Conservation (phyloP, 108 stramenopile species). For the Aurantiochytrium sp. region DNA sequence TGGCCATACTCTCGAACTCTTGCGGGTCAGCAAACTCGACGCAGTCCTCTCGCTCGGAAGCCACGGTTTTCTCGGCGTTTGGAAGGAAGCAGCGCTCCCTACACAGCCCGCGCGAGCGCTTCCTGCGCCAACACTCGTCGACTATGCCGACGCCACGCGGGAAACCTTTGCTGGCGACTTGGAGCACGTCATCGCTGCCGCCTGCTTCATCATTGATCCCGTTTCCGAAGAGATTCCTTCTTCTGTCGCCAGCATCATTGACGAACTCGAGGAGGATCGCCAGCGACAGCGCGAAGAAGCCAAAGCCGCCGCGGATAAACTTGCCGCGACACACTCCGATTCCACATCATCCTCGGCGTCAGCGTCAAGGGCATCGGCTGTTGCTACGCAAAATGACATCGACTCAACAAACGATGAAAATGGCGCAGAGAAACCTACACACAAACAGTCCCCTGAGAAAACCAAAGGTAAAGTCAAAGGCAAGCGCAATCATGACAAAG, state of each 20-base stretch:
- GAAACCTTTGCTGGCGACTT: not conserved
- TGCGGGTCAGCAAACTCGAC: not conserved
- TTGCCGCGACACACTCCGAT: not conserved
- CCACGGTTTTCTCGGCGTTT: conserved; percentile 1
- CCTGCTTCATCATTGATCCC: not conserved
- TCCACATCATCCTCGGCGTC: too few species aligned
- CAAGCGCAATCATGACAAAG: not conserved
- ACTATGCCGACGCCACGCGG: not conserved
- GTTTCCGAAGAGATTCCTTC: not conserved
- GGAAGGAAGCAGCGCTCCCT: not conserved
- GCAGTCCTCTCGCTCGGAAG: not conserved
- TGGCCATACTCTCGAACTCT: not conserved
- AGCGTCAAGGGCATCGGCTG: too few species aligned
- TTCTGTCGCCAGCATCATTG: not conserved
- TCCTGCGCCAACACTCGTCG: not conserved
- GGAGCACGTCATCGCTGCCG: not conserved
- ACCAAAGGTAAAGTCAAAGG: not conserved
- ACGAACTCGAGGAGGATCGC: not conserved
- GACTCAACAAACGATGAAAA: too few species aligned
- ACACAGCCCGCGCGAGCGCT: not conserved
- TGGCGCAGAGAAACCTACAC: too few species aligned
- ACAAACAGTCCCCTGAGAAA: too few species aligned
- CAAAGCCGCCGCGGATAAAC: not conserved
- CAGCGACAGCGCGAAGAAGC: not conserved
- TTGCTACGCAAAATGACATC: too few species aligned